Evolutionary conservation across 2,329 filamentous ascomycete genomes (phyloP), one percentile per base, ranked within the genome.

Genomic region (Talaromyces funiculosus): DNA sequence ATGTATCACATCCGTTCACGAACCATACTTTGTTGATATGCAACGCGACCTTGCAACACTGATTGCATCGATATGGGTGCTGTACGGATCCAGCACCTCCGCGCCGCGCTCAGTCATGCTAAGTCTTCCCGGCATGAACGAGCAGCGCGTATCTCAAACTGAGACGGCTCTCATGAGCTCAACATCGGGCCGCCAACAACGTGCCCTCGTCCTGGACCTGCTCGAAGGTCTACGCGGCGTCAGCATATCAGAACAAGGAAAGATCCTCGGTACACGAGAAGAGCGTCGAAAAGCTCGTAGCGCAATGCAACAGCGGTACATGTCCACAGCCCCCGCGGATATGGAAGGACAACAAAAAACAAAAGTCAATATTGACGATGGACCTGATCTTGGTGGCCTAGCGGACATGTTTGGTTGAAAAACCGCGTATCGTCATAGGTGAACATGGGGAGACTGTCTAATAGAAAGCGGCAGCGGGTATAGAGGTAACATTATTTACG

Each of bases 21-120:
- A 99, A 66, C 88, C 91, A 0, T 97, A 97, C 74, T 99, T 97
- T 74, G 92, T 97, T 35, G 94, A 99, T 67, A 85, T 95, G 64
- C 94, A 99, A 69, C 93, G 92, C 71, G 92, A 99, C 56, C 82
- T 99, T 22, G 93, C 92, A 0, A 84, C 87, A 22, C 81, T 97
- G 38, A 96, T 99, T 63, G 92, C 92, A 0, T 84, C 87, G 3
- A 94, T 97, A 63, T 81, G 96, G 67, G 83, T 88, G 8, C 84
- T 89, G 63, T 96, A 96, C 71, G 84, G 85, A 12, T 79, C 84
- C 0, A 75, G 84, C 33, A 92, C 88, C 7, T 70, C 80, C 6
- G 94, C 89, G 0, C 90, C 92, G 0, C 82, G 86, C 20, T 79
- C 86, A 4, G 84, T 97, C 40, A 81, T 99, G n/a, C 78, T 92